Evolutionary conservation across 495 filamentous ascomycete species (phyloP), one percentile per base, ranked within the genome.

Genomic region (Xylaria flabelliformis): DNA sequence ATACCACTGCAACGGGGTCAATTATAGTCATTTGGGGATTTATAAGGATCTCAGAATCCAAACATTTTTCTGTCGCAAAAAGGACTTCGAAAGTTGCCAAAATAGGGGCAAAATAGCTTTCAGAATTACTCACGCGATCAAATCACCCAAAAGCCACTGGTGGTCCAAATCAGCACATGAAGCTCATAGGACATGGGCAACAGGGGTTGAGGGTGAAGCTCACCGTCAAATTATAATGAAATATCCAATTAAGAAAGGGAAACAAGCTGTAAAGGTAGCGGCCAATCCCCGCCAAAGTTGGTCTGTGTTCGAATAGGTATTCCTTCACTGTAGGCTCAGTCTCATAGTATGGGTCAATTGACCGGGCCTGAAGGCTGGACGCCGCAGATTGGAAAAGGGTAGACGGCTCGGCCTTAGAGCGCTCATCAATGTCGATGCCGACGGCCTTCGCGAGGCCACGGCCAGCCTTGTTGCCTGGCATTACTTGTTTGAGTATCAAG

Each of bases 271-370:
- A 75, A 29, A 89, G 70, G 74, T 95, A 97, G 1, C 80, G 71
- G 12, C 72, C 51, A 36, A 91, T 48, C 5, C 91, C 85, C 0
- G 73, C 62, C 8, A 80, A 73, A 15, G 84, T 84, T 3, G 94
- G 94, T 8, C 82, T 76, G 48, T 90, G 74, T 10, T 89, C 83
- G 2, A 76, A 76, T 51, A 97, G 68, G 89, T 91, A 95, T 75
- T 94, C 93, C 13, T 78, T 69, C 3, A 85, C 82, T 3, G 90
- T 91, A 5, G 94, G 94, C 75, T 97, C 94, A 4, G 86, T 80
- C 79, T 97, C 94, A 53, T 93, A 83, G 74, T 92, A 97, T 67
- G 89, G 88, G 71, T 93, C 93, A 48, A 89, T 87, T 6, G 89
- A 91, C 24, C 83, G 84, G n/a, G 88, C 80, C 1, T 92, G 92